A percentile compares a stretch with the other conserved stretches of the same genome.
Conservation (phyloP, 768 basidiomycete species). For the Strobilomyces confusus region DNA sequence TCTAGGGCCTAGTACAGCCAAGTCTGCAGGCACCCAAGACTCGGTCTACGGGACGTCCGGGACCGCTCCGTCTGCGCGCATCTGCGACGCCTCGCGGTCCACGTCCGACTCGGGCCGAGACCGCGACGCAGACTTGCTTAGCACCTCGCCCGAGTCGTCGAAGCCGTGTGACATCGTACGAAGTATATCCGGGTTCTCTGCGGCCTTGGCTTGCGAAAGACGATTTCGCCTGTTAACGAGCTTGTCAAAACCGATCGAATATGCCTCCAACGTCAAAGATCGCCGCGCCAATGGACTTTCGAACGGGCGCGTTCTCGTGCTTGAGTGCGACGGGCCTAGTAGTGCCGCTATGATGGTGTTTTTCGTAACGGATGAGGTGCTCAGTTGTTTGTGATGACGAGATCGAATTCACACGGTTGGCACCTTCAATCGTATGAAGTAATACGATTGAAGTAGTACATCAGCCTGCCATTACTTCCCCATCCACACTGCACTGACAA, state of each 20-base stretch:
- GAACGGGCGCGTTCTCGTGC: neutral
- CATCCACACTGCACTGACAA: no score
- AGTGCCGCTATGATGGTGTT: slow-evolving; percentile 8
- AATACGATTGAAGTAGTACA: no score
- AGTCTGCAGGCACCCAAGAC: no score
- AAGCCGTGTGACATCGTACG: neutral
- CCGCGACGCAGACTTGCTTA: neutral
- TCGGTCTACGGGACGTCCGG: no score
- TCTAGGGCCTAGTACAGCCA: no score
- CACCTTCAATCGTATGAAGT: no score
- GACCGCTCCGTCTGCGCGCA: neutral
- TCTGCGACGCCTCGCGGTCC: neutral
- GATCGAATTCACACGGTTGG: no score
- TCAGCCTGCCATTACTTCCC: neutral
- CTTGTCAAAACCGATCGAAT: no score
- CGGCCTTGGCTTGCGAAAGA: slow-evolving; percentile 20
- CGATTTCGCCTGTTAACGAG: no score
- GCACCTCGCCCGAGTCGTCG: neutral
- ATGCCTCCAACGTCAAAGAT: no score
- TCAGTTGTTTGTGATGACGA: slow-evolving; percentile 7
- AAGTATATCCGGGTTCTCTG: slow-evolving; percentile 17
- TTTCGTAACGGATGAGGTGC: slow-evolving; percentile 9
- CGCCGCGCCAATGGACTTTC: no score
- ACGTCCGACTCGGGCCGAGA: neutral
- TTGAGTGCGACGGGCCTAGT: neutral